These are phyloP conservation scores for Scheffersomyces segobiensis DNA, from an alignment of 1,139 yeast genomes.

Conservation along the genomic window DNA sequence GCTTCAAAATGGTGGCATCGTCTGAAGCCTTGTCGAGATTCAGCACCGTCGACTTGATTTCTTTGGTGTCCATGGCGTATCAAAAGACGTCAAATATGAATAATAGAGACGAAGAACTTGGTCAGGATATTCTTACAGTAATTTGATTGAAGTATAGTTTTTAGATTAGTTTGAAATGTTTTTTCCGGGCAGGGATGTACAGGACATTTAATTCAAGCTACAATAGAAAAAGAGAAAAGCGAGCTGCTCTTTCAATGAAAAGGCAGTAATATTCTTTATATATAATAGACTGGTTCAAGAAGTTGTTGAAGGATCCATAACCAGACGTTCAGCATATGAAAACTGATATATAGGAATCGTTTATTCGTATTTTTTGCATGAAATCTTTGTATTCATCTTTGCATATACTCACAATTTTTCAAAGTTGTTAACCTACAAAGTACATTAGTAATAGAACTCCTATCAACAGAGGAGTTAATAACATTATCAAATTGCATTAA, in stretches of 20 bases:
- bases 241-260: not conserved
- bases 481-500: not conserved
- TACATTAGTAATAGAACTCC: not conserved
- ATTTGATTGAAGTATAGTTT: too few relatives aligned
- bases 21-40: slow-evolving; percentile 75
- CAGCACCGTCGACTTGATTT: slow-evolving; percentile 67
- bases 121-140: not conserved
- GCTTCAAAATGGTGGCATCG: slow-evolving; percentile 64
- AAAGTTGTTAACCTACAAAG: not conserved
- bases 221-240: not conserved
- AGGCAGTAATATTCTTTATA: too few relatives aligned
- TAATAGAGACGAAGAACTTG: not conserved
- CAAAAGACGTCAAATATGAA: not conserved
- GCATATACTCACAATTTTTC: not conserved
- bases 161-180: not conserved
- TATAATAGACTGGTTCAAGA: not conserved
- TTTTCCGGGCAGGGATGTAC: not conserved
- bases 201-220: not conserved
- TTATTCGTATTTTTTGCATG: not conserved
- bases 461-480: not conserved
- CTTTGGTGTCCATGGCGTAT: slow-evolving; percentile 65
- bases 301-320: not conserved
- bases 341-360: not conserved
- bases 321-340: not conserved
- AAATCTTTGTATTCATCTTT: not conserved